These are phyloP conservation scores for Vitis cinerea DNA, from an alignment of 164 flowering plant genomes.

Conservation along the genomic window DNA sequence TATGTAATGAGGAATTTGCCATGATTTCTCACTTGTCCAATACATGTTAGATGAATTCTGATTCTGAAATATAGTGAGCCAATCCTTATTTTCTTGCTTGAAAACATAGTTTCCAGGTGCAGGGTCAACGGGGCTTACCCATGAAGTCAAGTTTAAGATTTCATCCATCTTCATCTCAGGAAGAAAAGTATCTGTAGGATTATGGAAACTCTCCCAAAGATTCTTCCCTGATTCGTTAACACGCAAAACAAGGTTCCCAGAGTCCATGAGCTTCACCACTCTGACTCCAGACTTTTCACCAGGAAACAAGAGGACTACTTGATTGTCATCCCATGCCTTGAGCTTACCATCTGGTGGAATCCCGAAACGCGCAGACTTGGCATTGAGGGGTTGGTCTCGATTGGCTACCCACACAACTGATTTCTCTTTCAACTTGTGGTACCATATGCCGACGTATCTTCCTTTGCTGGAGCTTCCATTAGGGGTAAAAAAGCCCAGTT, in stretches of 20 bases:
- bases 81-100: constrained; percentile 18
- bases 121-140: constrained; percentile 25
- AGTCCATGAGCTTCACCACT: constrained; percentile 18
- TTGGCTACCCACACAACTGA: constrained; percentile 49
- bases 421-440: constrained; percentile 10
- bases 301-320: neutral
- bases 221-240: neutral
- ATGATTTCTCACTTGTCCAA: constrained; percentile 28
- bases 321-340: constrained; percentile 2
- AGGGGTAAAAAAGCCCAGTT: constrained; percentile 40
- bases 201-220: constrained; percentile 28
- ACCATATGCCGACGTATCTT: constrained; percentile 46
- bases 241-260: constrained; percentile 27
- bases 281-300: neutral
- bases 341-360: constrained; percentile 19
- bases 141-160: constrained; percentile 16
- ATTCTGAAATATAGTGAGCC: constrained; percentile 18
- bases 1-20: constrained; percentile 19
- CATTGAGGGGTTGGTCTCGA: constrained; percentile 16
- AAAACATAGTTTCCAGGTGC: constrained; percentile 25
- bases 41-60: constrained; percentile 15
- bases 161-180: constrained; percentile 31
- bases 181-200: constrained; percentile 34
- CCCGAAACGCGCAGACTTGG: constrained; percentile 2
- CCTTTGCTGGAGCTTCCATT: neutral